Evolutionary conservation across 495 filamentous ascomycete genomes (phyloP), one percentile per base, ranked within the genome.

Genomic region (Lophiotrema nucula): DNA sequence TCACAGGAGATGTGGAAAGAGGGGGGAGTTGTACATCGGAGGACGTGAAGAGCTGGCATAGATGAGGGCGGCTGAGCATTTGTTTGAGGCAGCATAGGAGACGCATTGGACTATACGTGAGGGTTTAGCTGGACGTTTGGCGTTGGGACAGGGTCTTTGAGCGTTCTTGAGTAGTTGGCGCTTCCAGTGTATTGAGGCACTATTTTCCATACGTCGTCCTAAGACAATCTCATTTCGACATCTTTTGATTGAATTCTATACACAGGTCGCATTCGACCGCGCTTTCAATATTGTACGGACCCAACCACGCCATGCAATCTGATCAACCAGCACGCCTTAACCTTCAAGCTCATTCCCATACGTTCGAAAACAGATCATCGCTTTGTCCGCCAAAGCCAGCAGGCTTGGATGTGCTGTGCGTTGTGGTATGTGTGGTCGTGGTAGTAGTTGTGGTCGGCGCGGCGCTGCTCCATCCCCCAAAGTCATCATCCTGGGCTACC

Each of bases 291-390:
- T n/a, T n/a, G n/a, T n/a, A 37, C 15, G 3, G 11, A 33, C 31
- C 6, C 27, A 50, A 16, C 13, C 27, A n/a, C 24, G 6, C 27
- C 27, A 33, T 19, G 44, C 21, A 53, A 19, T 24, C 24, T 12
- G 16, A 33, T n/a, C n/a, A 44, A 16, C 22, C 24, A 10, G 10
- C 47, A 6, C 42, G n/a, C 38, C 19, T 16, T 16, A 5, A 2
- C 15, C 16, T 23, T 37, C 16, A 10, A 22, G 26, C n/a, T 37
- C 73, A 95, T 72, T 89, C 79, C 91, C 91, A 96, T 56, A 96
- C 91, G 74, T 96, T 96, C 37, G 88, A 91, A 70, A 95, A 96
- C 66, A 96, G 72, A 76, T 96, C 91, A 62, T 96, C 91, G 15
- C 57, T 47, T 8, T 50, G 49, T 12, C 78, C 82, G 2, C 82